Evolutionary conservation across 768 basidiomycete species (phyloP).

Genomic region (Pisolithus microcarpus): DNA sequence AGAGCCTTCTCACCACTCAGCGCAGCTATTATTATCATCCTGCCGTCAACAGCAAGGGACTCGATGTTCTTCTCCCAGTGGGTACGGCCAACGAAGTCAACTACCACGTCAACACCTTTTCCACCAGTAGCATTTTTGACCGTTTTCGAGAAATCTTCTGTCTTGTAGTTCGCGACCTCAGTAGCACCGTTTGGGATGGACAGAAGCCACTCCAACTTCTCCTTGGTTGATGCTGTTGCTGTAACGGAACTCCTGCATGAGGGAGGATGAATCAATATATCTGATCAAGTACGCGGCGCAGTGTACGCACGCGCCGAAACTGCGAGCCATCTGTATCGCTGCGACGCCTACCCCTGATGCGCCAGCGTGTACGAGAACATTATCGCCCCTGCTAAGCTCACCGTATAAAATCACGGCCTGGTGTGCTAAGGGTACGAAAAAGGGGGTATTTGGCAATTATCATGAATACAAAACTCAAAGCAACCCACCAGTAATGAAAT

Average conservation of each 20-base stretch:
- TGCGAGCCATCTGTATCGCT: conserved; percentile 78
- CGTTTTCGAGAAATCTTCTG: conserved; percentile 68
- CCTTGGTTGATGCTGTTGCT: conserved; percentile 78
- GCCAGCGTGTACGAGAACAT: conserved; percentile 85
- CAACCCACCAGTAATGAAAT: conserved; percentile 70
- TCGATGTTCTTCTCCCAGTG: conserved; percentile 74
- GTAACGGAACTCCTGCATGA: conserved; percentile 55
- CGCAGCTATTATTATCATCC: conserved; percentile 61
- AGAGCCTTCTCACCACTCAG: conserved; percentile 49
- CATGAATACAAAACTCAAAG: conserved; percentile 3
- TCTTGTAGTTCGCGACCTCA: conserved; percentile 78
- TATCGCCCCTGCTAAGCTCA: conserved; percentile 58
- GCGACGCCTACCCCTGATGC: conserved; percentile 88
- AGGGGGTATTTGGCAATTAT: neutral
- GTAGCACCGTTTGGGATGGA: conserved; percentile 63
- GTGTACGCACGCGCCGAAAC: conserved; percentile 59
- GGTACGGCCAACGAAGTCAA: conserved; percentile 76
- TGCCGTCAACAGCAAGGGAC: conserved; percentile 60
- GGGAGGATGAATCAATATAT: conserved; percentile 1
- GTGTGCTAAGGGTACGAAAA: conserved; percentile 35
- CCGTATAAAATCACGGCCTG: conserved; percentile 63
- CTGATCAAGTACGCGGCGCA: neutral
- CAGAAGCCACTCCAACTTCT: conserved; percentile 75
- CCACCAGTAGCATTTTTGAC: conserved; percentile 61
- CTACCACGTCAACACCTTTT: conserved; percentile 73